phyloP scores from a whole-genome alignment of 768 basidiomycete species.

The Astraeus odoratus region DNA sequence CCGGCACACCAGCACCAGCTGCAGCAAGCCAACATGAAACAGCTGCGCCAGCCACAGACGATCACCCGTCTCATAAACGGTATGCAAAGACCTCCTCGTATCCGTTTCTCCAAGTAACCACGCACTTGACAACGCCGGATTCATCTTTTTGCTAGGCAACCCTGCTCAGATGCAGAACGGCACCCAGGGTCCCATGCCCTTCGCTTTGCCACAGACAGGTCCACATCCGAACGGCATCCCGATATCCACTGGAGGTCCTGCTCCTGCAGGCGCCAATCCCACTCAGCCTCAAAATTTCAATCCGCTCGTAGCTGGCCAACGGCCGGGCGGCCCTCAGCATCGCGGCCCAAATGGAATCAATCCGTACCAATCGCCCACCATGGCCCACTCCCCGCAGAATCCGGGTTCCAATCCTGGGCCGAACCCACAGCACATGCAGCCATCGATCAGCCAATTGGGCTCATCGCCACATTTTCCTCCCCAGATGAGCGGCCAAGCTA shows the following conservation, averaged over 20 bases:
- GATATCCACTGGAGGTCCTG: conserved; percentile 21
- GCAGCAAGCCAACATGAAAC: conserved; percentile 27
- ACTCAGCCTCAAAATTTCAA: conserved; percentile 28
- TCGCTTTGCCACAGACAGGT: conserved; percentile 26
- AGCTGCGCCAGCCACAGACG: conserved; percentile 22
- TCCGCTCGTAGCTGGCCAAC: conserved; percentile 29
- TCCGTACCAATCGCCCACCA: conserved; percentile 60
- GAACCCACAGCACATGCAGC: conserved; percentile 27
- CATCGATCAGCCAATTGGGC: conserved; percentile 45
- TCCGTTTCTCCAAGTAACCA: conserved; percentile 11
- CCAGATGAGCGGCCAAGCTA: conserved; percentile 32
- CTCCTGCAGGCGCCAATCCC: conserved; percentile 23
- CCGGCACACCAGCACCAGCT: conserved; percentile 31
- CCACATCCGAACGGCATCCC: conserved; percentile 41
- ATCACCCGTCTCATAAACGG: conserved; percentile 29
- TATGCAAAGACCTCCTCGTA: conserved; percentile 17
- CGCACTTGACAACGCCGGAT: conserved; percentile 26
- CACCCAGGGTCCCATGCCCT: conserved; percentile 13
- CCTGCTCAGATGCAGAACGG: conserved; percentile 24
- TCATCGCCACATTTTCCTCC: conserved; percentile 45
- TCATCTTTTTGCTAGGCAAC: conserved; percentile 18
- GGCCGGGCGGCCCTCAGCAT: conserved; percentile 29
- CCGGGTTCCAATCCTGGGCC: conserved; percentile 26
- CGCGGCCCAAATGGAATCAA: conserved; percentile 39
- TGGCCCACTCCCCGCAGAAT: conserved; percentile 55